Conservation (phyloP, 306 rosid species). For the Sphenostylis stenocarpa region DNA sequence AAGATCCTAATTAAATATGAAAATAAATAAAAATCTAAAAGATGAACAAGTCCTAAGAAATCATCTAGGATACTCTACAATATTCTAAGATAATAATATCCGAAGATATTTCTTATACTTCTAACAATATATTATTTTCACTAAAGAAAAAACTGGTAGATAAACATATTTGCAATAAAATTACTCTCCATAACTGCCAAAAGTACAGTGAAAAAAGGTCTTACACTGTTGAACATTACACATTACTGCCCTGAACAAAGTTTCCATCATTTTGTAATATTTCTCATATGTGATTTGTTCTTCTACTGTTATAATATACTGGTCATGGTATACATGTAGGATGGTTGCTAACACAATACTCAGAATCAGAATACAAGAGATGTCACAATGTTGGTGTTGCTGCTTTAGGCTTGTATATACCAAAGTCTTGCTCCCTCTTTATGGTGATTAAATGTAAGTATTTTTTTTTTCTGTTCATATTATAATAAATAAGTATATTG, state of each 20-base stretch:
- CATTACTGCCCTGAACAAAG: no score
- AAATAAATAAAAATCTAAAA: no score
- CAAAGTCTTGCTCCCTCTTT: not conserved
- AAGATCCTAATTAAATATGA: no score
- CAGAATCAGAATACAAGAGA: not conserved
- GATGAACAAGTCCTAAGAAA: no score
- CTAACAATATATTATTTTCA: not conserved
- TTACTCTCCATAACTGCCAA: not conserved
- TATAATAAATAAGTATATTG: not conserved
- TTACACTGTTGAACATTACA: not conserved
- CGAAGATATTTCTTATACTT: no score
- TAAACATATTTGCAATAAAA: not conserved
- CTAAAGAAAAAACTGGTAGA: not conserved
- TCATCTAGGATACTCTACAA: no score
- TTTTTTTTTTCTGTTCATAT: not conserved
- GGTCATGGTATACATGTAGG: not conserved
- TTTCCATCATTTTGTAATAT: not conserved
- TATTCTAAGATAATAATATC: no score
- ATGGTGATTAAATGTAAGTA: constrained; percentile 23
- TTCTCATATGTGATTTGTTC: not conserved
- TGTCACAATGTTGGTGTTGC: not conserved
- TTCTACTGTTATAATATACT: not conserved
- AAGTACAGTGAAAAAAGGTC: not conserved
- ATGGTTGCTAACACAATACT: constrained; percentile 6
- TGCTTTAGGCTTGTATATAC: constrained; percentile 12